These are phyloP conservation scores for Hymenoscyphus fraxineus DNA, from an alignment of 2,329 filamentous ascomycete species.

Conservation along the genomic window DNA sequence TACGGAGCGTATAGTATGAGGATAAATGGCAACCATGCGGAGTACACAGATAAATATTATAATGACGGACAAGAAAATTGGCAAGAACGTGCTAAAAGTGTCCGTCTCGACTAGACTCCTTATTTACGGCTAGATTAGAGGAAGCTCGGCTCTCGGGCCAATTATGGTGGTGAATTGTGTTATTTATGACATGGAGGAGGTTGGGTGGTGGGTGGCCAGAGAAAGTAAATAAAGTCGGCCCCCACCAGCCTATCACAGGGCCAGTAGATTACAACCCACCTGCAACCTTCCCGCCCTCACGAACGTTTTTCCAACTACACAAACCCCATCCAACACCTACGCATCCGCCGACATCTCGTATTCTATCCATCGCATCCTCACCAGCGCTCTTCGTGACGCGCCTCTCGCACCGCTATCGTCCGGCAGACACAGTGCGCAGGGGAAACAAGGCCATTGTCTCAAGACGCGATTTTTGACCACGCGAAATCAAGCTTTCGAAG, in stretches of 20 bases:
- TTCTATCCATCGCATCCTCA: background rate
- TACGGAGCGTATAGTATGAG: too few relatives aligned
- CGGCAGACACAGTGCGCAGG: background rate
- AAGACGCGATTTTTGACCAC: constrained; percentile 9
- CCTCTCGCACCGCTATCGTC: background rate
- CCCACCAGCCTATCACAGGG: background rate
- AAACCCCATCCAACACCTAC: background rate
- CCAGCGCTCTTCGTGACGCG: background rate
- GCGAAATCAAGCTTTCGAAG: constrained; percentile 9
- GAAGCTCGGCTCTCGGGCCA: background rate
- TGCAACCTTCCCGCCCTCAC: background rate
- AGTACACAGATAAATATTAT: background rate
- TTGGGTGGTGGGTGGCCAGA: background rate
- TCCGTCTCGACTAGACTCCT: background rate
- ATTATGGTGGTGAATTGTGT: background rate
- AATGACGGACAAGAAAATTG: background rate
- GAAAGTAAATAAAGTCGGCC: constrained; percentile 1
- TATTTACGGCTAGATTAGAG: too few relatives aligned
- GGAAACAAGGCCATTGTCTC: constrained; percentile 13
- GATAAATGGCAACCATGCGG: too few relatives aligned
- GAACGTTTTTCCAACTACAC: background rate
- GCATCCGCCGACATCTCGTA: background rate
- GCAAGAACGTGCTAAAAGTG: background rate
- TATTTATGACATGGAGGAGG: background rate
- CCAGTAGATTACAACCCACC: background rate